These are phyloP conservation scores for Coemansia furcata DNA, from an alignment of 192 early-diverging fungal genomes.

Conservation along the genomic window DNA sequence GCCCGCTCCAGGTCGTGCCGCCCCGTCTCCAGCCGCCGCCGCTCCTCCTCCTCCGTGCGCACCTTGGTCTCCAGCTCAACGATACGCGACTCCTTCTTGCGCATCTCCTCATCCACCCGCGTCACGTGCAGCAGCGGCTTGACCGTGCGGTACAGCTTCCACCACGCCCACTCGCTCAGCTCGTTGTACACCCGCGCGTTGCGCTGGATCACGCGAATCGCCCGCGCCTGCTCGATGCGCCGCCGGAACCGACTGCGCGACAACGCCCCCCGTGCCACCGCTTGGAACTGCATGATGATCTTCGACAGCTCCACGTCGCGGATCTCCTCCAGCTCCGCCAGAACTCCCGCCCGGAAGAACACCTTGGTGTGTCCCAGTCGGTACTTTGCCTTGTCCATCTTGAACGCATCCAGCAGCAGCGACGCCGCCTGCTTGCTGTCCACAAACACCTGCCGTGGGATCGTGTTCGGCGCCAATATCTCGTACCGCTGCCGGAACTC, in stretches of 20 bases:
- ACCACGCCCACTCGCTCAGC: conserved; percentile 93
- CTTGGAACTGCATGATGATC: conserved; percentile 84
- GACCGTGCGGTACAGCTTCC: conserved; percentile 90
- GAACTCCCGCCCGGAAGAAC: conserved; percentile 93
- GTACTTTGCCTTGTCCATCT: conserved; percentile 79
- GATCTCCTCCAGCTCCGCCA: conserved; percentile 91
- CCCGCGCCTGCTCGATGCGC: conserved; percentile 73
- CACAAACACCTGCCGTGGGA: conserved; percentile 80
- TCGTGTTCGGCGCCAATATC: conserved; percentile 75
- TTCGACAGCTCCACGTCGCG: conserved; percentile 81
- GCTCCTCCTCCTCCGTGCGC: conserved; percentile 59
- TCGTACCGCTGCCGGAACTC: conserved; percentile 96
- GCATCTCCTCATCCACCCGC: conserved; percentile 77
- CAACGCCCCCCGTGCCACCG: conserved; percentile 79
- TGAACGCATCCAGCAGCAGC: conserved; percentile 69
- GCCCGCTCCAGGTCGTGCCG: conserved; percentile 65
- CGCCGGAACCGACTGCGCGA: conserved; percentile 70
- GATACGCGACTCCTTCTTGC: conserved; percentile 67
- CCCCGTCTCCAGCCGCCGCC: conserved; percentile 57
- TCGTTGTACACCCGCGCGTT: conserved; percentile 89
- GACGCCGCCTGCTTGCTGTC: conserved; percentile 86
- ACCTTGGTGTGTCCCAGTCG: conserved; percentile 92
- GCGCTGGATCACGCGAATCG: conserved; percentile 91
- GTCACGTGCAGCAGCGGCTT: conserved; percentile 86
- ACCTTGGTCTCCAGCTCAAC: conserved; percentile 71